Conservation (phyloP, 805 yeast genomes). For the Cyberlindnera japonica region DNA sequence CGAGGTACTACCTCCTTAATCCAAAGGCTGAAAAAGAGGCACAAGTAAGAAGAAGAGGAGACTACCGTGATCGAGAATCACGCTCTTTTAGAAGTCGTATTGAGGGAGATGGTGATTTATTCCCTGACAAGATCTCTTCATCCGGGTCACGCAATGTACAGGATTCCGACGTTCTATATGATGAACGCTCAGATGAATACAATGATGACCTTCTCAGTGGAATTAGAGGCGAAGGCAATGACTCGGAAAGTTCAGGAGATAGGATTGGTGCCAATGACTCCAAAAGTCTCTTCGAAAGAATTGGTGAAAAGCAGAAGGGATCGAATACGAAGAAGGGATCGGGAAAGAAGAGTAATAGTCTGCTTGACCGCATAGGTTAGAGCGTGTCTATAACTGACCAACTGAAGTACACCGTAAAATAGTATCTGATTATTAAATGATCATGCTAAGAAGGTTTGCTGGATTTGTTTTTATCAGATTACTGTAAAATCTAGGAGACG, state of each 20-base stretch:
- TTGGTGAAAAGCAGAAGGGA: neutral
- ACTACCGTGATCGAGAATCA: conserved; percentile 23
- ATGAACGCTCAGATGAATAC: neutral
- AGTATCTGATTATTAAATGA: no score
- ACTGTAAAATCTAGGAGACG: no score
- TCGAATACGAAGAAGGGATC: no score
- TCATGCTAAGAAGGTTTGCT: neutral
- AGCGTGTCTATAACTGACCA: no score
- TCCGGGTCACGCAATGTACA: no score
- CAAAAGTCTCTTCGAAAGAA: neutral
- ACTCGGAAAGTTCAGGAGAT: neutral
- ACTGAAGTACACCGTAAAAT: no score
- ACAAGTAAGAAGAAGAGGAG: conserved; percentile 1
- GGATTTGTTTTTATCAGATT: no score
- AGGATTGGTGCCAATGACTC: neutral
- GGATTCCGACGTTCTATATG: no score
- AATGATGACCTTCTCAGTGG: conserved; percentile 4
- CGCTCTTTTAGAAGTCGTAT: conserved; percentile 7
- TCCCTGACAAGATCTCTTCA: conserved; percentile 17
- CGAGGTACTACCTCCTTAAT: conserved; percentile 28
- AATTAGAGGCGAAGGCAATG: neutral
- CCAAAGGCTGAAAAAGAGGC: conserved; percentile 19
- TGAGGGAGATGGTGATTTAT: conserved; percentile 21
- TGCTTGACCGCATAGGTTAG: conserved; percentile 1
- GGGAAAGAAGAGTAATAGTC: neutral